Percentiles rank a stretch among this genome's conserved stretches.
These are phyloP conservation scores for Chaetomiaceae sp. DNA, from an alignment of 2,329 filamentous ascomycete genomes.

Conservation along the genomic window DNA sequence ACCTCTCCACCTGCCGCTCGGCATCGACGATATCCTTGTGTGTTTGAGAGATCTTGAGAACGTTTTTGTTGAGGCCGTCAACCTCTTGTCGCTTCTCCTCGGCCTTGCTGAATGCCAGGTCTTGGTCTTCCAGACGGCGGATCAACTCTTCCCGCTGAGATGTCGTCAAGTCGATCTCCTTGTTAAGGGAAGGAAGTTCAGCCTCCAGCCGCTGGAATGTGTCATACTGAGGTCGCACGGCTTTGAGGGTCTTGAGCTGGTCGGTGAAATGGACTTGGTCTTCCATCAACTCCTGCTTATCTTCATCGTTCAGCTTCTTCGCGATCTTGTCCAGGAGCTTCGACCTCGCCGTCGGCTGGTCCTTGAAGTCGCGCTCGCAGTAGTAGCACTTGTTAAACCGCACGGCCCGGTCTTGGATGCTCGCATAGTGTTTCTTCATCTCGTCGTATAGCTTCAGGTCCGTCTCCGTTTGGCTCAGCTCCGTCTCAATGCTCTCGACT, in stretches of 20 bases:
- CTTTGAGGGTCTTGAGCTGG: slow-evolving; percentile 53
- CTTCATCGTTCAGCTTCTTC: slow-evolving; percentile 54
- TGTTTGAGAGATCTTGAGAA: slow-evolving; percentile 68
- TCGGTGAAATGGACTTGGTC: slow-evolving; percentile 54
- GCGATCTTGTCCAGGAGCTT: slow-evolving; percentile 62
- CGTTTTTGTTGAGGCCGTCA: slow-evolving; percentile 68
- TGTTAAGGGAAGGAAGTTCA: slow-evolving; percentile 64
- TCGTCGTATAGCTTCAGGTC: slow-evolving; percentile 65
- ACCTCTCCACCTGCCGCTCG: slow-evolving; percentile 65
- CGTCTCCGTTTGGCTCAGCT: slow-evolving; percentile 56
- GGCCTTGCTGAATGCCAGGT: slow-evolving; percentile 58
- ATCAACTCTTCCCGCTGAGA: slow-evolving; percentile 55
- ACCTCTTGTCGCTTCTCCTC: slow-evolving; percentile 49
- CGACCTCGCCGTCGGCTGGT: slow-evolving; percentile 52
- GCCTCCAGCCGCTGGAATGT: slow-evolving; percentile 62
- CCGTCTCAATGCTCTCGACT: slow-evolving; percentile 42
- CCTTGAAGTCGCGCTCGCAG: slow-evolving; percentile 65
- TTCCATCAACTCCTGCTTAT: slow-evolving; percentile 48
- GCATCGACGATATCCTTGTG: slow-evolving; percentile 64
- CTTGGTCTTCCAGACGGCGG: slow-evolving; percentile 58
- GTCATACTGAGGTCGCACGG: slow-evolving; percentile 64
- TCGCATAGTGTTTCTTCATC: slow-evolving; percentile 64
- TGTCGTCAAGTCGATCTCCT: slow-evolving; percentile 49
- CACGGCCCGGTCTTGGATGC: slow-evolving; percentile 60
- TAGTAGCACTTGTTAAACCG: slow-evolving; percentile 68